A percentile compares a stretch with the other conserved stretches of the same genome.
Conservation (phyloP, 1,284 basidiomycete species). For the Agroathelia rolfsii region DNA sequence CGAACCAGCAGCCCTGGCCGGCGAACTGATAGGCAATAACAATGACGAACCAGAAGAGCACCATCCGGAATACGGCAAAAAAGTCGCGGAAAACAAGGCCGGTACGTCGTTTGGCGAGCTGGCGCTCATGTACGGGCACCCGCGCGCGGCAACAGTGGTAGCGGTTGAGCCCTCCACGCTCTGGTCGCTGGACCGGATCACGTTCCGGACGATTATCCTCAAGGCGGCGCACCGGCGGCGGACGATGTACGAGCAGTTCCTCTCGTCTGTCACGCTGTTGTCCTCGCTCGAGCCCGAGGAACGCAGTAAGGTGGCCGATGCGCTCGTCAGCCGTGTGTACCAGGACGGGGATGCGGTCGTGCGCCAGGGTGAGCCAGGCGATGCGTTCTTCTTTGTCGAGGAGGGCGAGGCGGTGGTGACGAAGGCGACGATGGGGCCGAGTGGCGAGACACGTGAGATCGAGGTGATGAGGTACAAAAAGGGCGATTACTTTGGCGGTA, state of each 20-base stretch:
- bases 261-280: constrained; percentile 85
- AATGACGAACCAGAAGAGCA: too few relatives aligned
- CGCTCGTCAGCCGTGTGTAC: constrained; percentile 79
- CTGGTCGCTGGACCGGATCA: constrained; percentile 95
- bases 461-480: constrained; percentile 71
- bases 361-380: constrained; percentile 86
- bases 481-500: constrained; percentile 98
- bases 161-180: constrained; percentile 78
- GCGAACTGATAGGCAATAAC: too few relatives aligned
- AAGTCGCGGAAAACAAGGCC: constrained; percentile 78
- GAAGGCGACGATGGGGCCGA: constrained; percentile 56
- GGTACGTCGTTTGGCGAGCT: constrained; percentile 93
- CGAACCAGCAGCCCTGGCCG: constrained; percentile 38
- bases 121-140: constrained; percentile 96
- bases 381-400: constrained; percentile 96
- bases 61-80: constrained; percentile 67
- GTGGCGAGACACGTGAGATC: constrained; percentile 53
- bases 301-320: constrained; percentile 94
- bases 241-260: constrained; percentile 93
- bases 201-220: constrained; percentile 96
- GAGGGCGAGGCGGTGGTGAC: constrained; percentile 85
- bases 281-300: constrained; percentile 81
- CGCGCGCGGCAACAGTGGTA: constrained; percentile 89
- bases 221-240: constrained; percentile 80
- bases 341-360: constrained; percentile 82